Evolutionary conservation across 306 rosid species (phyloP), one percentile per base, ranked within the genome.

Genomic region (Quercus wislizeni): DNA sequence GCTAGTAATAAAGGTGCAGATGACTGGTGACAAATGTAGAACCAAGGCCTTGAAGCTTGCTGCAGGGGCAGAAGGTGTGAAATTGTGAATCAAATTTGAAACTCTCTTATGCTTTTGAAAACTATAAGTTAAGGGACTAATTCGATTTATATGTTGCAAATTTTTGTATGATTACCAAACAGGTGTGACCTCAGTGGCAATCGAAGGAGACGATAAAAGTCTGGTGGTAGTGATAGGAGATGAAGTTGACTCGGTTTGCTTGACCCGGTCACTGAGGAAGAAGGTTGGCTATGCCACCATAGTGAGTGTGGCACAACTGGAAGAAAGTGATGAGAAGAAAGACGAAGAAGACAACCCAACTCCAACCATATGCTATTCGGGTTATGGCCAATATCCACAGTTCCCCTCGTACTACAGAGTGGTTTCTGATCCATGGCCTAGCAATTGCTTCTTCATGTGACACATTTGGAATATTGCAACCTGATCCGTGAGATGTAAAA

Each of bases 151-250:
- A 11, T 46, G 52, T 46, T 46, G 14, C 12, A 2, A 46, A 46
- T 12, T 46, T 46, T 46, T 2, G 15, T 46, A 2, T 11, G 52
- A 46, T 46, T 46, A 46, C 14, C 49, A 18, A 72, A 51, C 81
- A 83, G 88, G 93, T 58, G 89, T 90, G 74, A 79, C 71, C 6
- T 56, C 90, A 2, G 89, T 88, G 52, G 41, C 81, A 12, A 14
- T 90, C 14, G 85, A 82, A 17, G 91, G 89, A 17, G 87, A 74
- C 1, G 76, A 84, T 1, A 76, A 31, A 12, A 89, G 83, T 70
- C 49, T 55, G 1, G 58, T 90, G 76, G 87, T 75, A 5, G 88
- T 81, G 52, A 67, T 12, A 0, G 91, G 90, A n/a, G 78, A 69
- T 2, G 31, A 76, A 0, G 76, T 84, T 23, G 78, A 87, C 65